Evolutionary conservation across 2,329 filamentous ascomycete genomes (phyloP), one percentile per base, ranked within the genome.

Genomic region (Venturia oleaginea): DNA sequence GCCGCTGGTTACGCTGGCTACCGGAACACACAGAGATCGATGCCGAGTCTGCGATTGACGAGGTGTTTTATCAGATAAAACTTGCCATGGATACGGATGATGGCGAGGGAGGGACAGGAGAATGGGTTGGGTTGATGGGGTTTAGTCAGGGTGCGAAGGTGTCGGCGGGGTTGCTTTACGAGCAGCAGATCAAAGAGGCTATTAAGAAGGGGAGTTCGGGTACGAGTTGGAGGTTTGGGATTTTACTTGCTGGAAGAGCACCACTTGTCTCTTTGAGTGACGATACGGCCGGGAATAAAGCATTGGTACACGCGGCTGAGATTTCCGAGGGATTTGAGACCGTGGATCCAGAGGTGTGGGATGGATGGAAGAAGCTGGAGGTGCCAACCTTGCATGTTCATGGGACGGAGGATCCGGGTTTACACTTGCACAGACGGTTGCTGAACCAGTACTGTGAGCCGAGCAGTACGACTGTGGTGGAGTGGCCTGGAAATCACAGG

Each of bases 401-500:
- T 75, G 87, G 88, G 0, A 68, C 85, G 66, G 76, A 77, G 22
- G 86, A 88, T 73, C 78, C 81, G 0, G 85, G 85, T 0, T 70
- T 91, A 30, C 76, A 82, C 65, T 74, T 84, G 55, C 87, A 90
- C 71, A 75, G 80, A 64, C 76, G 80, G 71, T 70, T 87, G 68
- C 70, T 85, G 61, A 73, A 83, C 10, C 74, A 82, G 62, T 91
- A 87, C 72, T 89, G 85, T 71, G 78, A 84, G 61, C 71, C 77
- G 11, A 80, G 78, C 0, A 83, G 76, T 2, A 76, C 81, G 6
- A 79, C 75, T 46, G 67, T 91, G 57, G 73, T 92, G 1, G 86
- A 91, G 72, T 92, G 89, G 90, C 82, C 90, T 65, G 89, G 88
- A 0, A 81, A 80, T 1, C 90, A 93, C 72, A 77, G 89, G 6